phyloP scores from a whole-genome alignment of 192 early-diverging fungal genomes.

The Coemansia interrupta region DNA sequence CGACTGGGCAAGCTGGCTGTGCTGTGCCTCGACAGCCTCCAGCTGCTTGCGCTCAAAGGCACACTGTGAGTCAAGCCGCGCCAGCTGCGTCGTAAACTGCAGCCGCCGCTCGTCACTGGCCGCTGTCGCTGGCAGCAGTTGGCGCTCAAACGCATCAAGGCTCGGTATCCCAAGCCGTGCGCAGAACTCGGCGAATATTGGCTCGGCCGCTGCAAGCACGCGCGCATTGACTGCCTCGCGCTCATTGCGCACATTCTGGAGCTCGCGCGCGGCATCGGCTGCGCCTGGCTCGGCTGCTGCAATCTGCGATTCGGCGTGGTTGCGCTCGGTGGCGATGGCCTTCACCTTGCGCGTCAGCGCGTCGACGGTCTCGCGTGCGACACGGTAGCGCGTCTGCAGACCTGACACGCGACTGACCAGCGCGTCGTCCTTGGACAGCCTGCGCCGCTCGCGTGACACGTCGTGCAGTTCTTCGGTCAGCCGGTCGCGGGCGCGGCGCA shows the following conservation, averaged over 20 bases:
- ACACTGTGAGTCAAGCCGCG: slow-evolving; percentile 76
- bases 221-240: slow-evolving; percentile 45
- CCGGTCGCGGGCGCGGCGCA: slow-evolving; percentile 67
- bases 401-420: slow-evolving; percentile 59
- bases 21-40: slow-evolving; percentile 59
- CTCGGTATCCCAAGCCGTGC: slow-evolving; percentile 62
- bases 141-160: slow-evolving; percentile 85
- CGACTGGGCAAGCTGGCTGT: slow-evolving; percentile 55
- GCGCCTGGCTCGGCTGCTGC: slow-evolving; percentile 19
- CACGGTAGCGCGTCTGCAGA: slow-evolving; percentile 58
- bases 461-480: slow-evolving; percentile 71
- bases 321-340: slow-evolving; percentile 60
- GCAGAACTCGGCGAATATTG: slow-evolving; percentile 83
- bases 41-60: slow-evolving; percentile 73
- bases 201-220: slow-evolving; percentile 59
- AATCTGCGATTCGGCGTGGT: slow-evolving; percentile 49
- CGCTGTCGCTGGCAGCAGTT: slow-evolving; percentile 64
- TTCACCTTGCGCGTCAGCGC: slow-evolving; percentile 57
- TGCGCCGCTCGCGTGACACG: slow-evolving; percentile 65
- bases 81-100: slow-evolving; percentile 72
- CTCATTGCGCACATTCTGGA: slow-evolving; percentile 41
- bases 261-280: slow-evolving; percentile 35
- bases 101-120: slow-evolving; percentile 71
- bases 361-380: slow-evolving; percentile 58
- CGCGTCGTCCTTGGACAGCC: slow-evolving; percentile 62